These are phyloP conservation scores for Colletotrichum somersetense DNA, from an alignment of 2,329 filamentous ascomycete genomes.

Conservation along the genomic window DNA sequence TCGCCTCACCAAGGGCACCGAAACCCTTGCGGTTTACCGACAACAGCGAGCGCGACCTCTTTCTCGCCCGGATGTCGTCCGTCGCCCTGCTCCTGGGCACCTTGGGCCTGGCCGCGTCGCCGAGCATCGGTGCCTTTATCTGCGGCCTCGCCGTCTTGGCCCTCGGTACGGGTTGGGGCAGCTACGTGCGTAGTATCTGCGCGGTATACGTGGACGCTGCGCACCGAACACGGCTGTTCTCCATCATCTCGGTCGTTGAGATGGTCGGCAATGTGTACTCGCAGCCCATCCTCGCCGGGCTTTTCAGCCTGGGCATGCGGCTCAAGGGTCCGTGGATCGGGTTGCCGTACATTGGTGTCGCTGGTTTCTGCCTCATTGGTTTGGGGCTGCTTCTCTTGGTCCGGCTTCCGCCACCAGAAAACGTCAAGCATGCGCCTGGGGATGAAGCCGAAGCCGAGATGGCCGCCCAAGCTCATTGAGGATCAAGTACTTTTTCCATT, in stretches of 20 bases:
- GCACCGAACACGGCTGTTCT: conserved; percentile 49
- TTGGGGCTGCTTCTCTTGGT: conserved; percentile 29
- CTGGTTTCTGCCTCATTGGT: conserved; percentile 26
- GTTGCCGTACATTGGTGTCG: conserved; percentile 50
- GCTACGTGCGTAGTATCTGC: conserved; percentile 47
- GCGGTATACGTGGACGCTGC: conserved; percentile 47
- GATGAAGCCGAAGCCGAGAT: conserved; percentile 6
- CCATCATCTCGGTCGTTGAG: conserved; percentile 45
- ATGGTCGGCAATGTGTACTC: conserved; percentile 46
- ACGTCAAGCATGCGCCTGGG: conserved; percentile 1
- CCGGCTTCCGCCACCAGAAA: conserved; percentile 26
- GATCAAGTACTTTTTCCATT: background rate
- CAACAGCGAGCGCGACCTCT: conserved; percentile 47
- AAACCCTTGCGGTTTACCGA: conserved; percentile 44
- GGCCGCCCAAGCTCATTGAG: background rate
- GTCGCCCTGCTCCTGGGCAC: conserved; percentile 44
- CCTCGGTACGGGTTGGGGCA: conserved; percentile 46
- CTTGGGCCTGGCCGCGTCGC: conserved; percentile 46
- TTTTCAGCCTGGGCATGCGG: conserved; percentile 49
- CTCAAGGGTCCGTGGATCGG: conserved; percentile 48
- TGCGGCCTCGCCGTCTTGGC: conserved; percentile 48
- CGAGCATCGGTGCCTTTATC: conserved; percentile 46
- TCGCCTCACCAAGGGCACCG: conserved; percentile 43
- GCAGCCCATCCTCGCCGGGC: conserved; percentile 47
- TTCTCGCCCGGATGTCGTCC: conserved; percentile 46